Conservation (phyloP, 2,329 filamentous ascomycete species). For the Bipolaris sorokiniana region DNA sequence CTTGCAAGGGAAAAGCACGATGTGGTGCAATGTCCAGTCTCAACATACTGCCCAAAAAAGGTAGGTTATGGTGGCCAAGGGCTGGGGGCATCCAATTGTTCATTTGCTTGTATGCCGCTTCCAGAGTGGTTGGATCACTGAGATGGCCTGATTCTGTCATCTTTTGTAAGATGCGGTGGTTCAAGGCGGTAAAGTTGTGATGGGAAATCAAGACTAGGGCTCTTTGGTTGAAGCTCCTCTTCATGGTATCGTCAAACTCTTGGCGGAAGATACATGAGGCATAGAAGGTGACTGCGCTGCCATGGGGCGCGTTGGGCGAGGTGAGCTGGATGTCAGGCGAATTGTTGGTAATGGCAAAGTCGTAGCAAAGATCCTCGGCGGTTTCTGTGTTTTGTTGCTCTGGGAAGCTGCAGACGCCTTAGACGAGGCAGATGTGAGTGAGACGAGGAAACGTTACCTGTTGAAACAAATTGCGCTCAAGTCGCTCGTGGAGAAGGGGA, state of each 20-base stretch:
- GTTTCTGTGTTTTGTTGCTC: slow-evolving; percentile 52
- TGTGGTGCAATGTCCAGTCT: slow-evolving; percentile 51
- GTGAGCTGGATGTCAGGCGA: slow-evolving; percentile 63
- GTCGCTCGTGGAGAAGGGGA: slow-evolving; percentile 47
- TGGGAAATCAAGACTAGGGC: slow-evolving; percentile 50
- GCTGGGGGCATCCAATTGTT: slow-evolving; percentile 46
- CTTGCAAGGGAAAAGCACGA: slow-evolving; percentile 50
- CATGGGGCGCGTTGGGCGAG: slow-evolving; percentile 49
- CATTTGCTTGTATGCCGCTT: slow-evolving; percentile 49
- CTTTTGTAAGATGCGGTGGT: slow-evolving; percentile 42
- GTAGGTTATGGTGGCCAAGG: slow-evolving; percentile 47
- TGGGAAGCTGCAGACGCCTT: slow-evolving; percentile 44
- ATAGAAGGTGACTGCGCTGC: slow-evolving; percentile 46
- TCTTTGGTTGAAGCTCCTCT: slow-evolving; percentile 52
- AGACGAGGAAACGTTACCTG: slow-evolving; percentile 31
- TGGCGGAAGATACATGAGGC: slow-evolving; percentile 51
- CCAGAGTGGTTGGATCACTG: slow-evolving; percentile 48
- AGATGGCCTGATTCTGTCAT: slow-evolving; percentile 48
- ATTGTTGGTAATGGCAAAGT: slow-evolving; percentile 51
- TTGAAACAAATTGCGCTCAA: slow-evolving; percentile 53
- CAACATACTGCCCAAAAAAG: slow-evolving; percentile 48
- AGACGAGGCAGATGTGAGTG: slow-evolving; percentile 5
- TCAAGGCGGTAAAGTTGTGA: slow-evolving; percentile 50
- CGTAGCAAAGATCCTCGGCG: slow-evolving; percentile 48
- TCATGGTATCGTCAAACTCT: slow-evolving; percentile 50